Base-by-base conservation (phyloP, 2,329 filamentous ascomycete genomes). In the Orbilia quercus region DNA sequence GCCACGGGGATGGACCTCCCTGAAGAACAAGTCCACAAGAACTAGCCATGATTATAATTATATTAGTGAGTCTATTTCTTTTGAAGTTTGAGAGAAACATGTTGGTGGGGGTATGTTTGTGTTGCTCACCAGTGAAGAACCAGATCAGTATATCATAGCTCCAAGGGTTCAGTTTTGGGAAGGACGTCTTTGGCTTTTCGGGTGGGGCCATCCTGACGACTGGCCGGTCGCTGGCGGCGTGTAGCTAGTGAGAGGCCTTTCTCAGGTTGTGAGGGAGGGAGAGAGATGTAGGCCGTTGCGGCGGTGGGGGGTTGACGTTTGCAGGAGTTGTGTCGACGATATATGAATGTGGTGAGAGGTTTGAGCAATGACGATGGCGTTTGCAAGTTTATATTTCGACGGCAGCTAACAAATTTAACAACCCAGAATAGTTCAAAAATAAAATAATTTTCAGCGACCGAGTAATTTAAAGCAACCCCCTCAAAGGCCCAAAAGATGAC, bases 11-110 rank as follows among this genome's bases (percentile, higher is more conserved):
- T 98, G 93, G 14, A 99, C 92, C 82, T 99, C 95, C 77, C 95
- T 90, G 84, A 99, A 99, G 87, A 99, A 99, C 77, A 97, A 88
- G 81, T 99, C 95, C 76, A 96, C 89, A 58, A 98, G 85, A 75
- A 98, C 77, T 78, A 64, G 60, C 9, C 28, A 16, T n/a, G n/a
- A n/a, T 36, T 18, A 7, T n/a, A 45, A 31, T 25, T 1, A 55
- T 25, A 51, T 73, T 45, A 73, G 67, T 45, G n/a, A n/a, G n/a
- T n/a, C n/a, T n/a, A n/a, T n/a, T n/a, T n/a, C n/a, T n/a, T n/a
- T n/a, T n/a, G n/a, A n/a, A n/a, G n/a, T n/a, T n/a, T n/a, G n/a
- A n/a, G n/a, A n/a, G 16, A 48, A 14, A 38, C 16, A 28, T 25
- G 12, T 40, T n/a, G n/a, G n/a, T n/a, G n/a, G n/a, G n/a, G n/a